Evolutionary conservation across 495 filamentous ascomycete genomes (phyloP).

Genomic region (Penicillium diatomitis): DNA sequence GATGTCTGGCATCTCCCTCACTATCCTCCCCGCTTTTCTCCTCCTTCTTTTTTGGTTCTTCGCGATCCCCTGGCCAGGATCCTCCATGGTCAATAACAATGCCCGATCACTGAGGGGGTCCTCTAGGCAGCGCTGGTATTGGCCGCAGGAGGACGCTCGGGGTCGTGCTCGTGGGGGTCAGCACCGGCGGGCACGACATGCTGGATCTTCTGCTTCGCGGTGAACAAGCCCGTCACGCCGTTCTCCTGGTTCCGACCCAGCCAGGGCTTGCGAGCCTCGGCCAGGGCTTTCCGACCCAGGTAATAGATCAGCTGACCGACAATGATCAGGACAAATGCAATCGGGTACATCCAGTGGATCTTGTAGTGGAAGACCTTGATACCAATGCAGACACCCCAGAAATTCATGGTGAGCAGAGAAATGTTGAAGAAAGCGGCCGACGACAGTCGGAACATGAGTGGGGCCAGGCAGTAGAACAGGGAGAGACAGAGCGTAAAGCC

Average conservation of each 20-base stretch:
- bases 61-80: too few species aligned
- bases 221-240: constrained; percentile 75
- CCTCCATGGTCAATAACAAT: too few species aligned
- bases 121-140: constrained; percentile 9
- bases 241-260: constrained; percentile 74
- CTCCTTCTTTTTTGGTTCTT: too few species aligned
- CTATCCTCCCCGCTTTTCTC: too few species aligned
- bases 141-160: not conserved
- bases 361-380: constrained; percentile 70
- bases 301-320: constrained; percentile 77
- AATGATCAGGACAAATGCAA: constrained; percentile 89
- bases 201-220: constrained; percentile 72
- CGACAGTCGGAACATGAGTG: constrained; percentile 78
- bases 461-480: constrained; percentile 81
- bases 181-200: constrained; percentile 7
- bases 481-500: constrained; percentile 78
- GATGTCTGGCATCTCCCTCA: too few species aligned
- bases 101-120: too few species aligned
- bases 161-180: constrained; percentile 2
- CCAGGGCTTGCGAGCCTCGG: constrained; percentile 95
- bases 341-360: constrained; percentile 87
- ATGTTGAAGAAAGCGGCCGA: constrained; percentile 96
- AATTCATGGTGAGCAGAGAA: constrained; percentile 85
- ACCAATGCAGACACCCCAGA: constrained; percentile 93
- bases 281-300: constrained; percentile 60